Evolutionary conservation across 371 early-diverging fungal species (phyloP).

Genomic region (Chytridium lagenaria): DNA sequence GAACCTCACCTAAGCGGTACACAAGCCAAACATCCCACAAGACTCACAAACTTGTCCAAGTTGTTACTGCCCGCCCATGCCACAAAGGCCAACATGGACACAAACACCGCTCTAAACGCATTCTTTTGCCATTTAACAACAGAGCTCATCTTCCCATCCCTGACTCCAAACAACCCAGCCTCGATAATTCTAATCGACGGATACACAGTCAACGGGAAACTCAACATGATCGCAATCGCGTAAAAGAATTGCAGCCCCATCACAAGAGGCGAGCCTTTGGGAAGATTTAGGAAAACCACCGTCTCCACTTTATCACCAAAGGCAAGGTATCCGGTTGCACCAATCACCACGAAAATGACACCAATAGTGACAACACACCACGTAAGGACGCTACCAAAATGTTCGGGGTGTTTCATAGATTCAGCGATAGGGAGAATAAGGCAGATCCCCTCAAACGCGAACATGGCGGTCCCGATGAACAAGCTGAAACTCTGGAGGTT

Average conservation of each 20-base stretch:
- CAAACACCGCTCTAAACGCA: constrained; percentile 71
- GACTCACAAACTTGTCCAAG: constrained; percentile 87
- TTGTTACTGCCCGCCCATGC: constrained; percentile 80
- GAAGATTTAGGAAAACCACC: constrained; percentile 83
- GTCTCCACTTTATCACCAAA: constrained; percentile 86
- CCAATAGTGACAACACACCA: constrained; percentile 74
- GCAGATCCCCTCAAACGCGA: constrained; percentile 91
- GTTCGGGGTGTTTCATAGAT: constrained; percentile 80
- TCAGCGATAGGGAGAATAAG: constrained; percentile 87
- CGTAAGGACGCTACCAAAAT: constrained; percentile 76
- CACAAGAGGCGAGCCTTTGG: constrained; percentile 62
- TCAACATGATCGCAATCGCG: constrained; percentile 84
- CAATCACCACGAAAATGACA: constrained; percentile 73
- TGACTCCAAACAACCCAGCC: constrained; percentile 52
- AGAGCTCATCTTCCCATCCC: constrained; percentile 46
- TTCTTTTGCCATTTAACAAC: constrained; percentile 91
- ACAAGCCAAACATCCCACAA: constrained; percentile 90
- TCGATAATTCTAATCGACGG: constrained; percentile 90
- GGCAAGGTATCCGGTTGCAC: constrained; percentile 80
- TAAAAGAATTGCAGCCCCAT: constrained; percentile 80
- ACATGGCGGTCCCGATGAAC: constrained; percentile 92
- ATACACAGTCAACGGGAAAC: constrained; percentile 84
- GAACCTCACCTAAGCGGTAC: constrained; percentile 51
- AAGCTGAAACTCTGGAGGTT: constrained; percentile 74
- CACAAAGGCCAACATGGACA: constrained; percentile 67